Base-by-base conservation (phyloP, 2,329 filamentous ascomycete genomes). In the Cercospora sp. region DNA sequence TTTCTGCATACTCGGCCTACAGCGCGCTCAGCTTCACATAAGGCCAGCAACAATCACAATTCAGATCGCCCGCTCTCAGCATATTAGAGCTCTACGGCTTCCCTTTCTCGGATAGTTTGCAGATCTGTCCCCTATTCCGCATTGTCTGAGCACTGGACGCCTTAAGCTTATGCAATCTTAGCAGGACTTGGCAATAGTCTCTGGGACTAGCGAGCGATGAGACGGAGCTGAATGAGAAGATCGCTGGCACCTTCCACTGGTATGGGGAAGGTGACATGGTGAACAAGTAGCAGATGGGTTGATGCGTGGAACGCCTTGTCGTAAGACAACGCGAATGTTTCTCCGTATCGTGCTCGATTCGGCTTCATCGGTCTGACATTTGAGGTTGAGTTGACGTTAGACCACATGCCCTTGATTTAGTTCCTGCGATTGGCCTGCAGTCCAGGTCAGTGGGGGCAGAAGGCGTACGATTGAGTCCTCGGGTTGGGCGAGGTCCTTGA, bases 91-190 rank as follows among this genome's bases (percentile, higher is more conserved):
- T 26, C 8, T 6, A 7, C 51, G 51, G 51, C 28, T 57, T 57
- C 2, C 51, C 51, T 26, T 16, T 57, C 12, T 16, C 1, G 13
- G 51, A 0, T 8, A 57, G 23, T 26, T 57, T 28, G 51, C 28
- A 13, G 51, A 57, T 57, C 51, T 57, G 6, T n/a, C 23, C 51
- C 23, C 28, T 5, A 30, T 55, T 13, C 20, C 28, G 20, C 51
- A 5, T 10, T 13, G 9, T 30, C 51, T 61, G 51, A 30, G 51
- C 51, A 30, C 51, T 13, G 51, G 23, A 57, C 51, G 51, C 55
- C 65, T 69, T 6, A 51, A 59, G 20, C 67, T 64, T 28, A 20
- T 48, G 42, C 42, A 1, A 5, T 48, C 42, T 9, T 48, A 20
- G 42, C 42, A 48, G 42, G 9, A 12, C 42, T 48, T 48, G 42